These are phyloP conservation scores for Globisporangium uncinulatum DNA, from an alignment of 352 stramenopile genomes.

Conservation along the genomic window DNA sequence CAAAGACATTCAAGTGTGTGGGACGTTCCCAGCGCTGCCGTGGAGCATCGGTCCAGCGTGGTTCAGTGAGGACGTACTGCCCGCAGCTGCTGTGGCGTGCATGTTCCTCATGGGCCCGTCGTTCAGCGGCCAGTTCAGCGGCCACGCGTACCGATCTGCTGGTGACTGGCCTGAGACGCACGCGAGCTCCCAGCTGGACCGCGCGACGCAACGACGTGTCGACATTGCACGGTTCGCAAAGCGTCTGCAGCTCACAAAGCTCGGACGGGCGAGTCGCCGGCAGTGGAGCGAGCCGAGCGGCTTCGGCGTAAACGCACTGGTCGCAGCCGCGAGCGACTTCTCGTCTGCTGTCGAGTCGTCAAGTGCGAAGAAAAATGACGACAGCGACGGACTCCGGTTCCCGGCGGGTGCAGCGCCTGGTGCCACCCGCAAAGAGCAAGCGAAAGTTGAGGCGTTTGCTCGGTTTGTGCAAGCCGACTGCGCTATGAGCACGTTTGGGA, in stretches of 20 bases:
- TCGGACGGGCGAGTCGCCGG: constrained; percentile 36
- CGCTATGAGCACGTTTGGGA: constrained; percentile 48
- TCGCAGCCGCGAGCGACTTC: constrained; percentile 5
- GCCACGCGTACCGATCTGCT: constrained; percentile 54
- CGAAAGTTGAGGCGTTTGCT: constrained; percentile 34
- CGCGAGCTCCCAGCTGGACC: constrained; percentile 47
- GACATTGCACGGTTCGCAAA: constrained; percentile 42
- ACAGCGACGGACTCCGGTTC: constrained; percentile 26
- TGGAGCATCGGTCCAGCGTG: constrained; percentile 63
- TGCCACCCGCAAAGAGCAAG: constrained; percentile 25
- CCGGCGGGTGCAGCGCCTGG: constrained; percentile 4
- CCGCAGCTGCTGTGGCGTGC: constrained; percentile 30
- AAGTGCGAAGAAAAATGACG: constrained; percentile 38
- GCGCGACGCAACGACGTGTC: constrained; percentile 48
- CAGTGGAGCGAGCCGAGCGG: constrained; percentile 30
- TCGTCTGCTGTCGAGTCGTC: constrained; percentile 21
- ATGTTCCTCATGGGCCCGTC: constrained; percentile 68
- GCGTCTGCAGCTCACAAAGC: constrained; percentile 37
- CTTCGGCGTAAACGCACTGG: constrained; percentile 10
- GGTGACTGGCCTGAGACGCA: constrained; percentile 69
- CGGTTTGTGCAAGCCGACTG: constrained; percentile 60
- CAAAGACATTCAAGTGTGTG: constrained; percentile 70
- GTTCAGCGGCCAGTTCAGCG: constrained; percentile 58
- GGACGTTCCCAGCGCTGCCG: constrained; percentile 49
- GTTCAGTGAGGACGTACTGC: constrained; percentile 58